Evolutionary conservation across 495 filamentous ascomycete species (phyloP).

Genomic region (Daldinia bambusicola): DNA sequence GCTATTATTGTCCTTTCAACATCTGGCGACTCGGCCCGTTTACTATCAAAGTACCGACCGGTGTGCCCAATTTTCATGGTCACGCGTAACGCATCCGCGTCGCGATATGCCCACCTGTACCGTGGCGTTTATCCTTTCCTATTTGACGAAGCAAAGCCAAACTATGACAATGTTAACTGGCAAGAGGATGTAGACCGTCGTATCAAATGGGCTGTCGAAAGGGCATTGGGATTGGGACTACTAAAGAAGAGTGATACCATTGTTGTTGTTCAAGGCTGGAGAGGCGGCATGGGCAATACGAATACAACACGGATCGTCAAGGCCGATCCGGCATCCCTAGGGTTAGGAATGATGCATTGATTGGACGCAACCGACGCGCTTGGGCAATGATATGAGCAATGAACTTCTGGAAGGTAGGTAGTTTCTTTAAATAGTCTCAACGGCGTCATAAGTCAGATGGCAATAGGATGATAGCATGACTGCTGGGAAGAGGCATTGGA

Average conservation of each 20-base stretch:
- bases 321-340: slow-evolving; percentile 63
- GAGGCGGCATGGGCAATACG: slow-evolving; percentile 96
- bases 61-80: slow-evolving; percentile 99
- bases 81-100: slow-evolving; percentile 82
- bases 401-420: not conserved
- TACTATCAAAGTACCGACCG: slow-evolving; percentile 97
- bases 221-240: slow-evolving; percentile 85
- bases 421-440: slow-evolving; percentile 5
- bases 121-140: slow-evolving; percentile 97
- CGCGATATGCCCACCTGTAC: slow-evolving; percentile 93
- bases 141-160: slow-evolving; percentile 91
- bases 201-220: slow-evolving; percentile 91
- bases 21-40: slow-evolving; percentile 87
- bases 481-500: not conserved
- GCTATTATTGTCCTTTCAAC: slow-evolving; percentile 95
- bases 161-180: slow-evolving; percentile 89
- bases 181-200: slow-evolving; percentile 98
- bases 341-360: slow-evolving; percentile 44
- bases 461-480: not conserved
- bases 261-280: slow-evolving; percentile 97
- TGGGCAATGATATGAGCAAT: not conserved
- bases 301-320: slow-evolving; percentile 79
- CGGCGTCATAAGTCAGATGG: slow-evolving; percentile 6
- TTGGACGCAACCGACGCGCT: not conserved
- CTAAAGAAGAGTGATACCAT: slow-evolving; percentile 84